These are phyloP conservation scores for Saturnispora serradocipensis DNA, from an alignment of 805 yeast species.

Conservation along the genomic window DNA sequence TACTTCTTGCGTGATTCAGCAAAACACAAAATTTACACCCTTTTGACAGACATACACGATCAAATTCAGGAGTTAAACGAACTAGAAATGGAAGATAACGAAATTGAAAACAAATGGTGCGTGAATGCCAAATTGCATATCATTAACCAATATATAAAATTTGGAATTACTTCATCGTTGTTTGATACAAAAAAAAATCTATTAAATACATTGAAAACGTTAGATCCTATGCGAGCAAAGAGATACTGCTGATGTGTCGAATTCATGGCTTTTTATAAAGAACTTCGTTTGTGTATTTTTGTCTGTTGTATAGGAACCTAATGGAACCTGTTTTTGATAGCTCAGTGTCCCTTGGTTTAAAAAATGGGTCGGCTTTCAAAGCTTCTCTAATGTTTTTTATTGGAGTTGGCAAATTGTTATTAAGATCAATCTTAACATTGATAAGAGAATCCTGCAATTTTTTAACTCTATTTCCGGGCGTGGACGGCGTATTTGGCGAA, in stretches of 20 bases:
- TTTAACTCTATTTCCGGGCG: constrained; percentile 10
- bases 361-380: constrained; percentile 20
- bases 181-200: constrained; percentile 14
- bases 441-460: constrained; percentile 22
- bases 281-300: constrained; percentile 22
- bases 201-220: constrained; percentile 36
- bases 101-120: constrained; percentile 66
- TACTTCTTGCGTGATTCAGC: constrained; percentile 29
- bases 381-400: not conserved
- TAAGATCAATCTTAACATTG: constrained; percentile 25
- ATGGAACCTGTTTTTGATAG: constrained; percentile 25
- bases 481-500: not conserved
- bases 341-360: constrained; percentile 24
- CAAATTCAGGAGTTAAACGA: constrained; percentile 54
- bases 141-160: constrained; percentile 29
- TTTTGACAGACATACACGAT: constrained; percentile 38
- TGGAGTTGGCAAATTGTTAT: constrained; percentile 5
- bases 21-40: constrained; percentile 23
- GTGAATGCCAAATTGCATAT: constrained; percentile 45
- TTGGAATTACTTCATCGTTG: not conserved
- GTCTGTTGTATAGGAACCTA: constrained; percentile 26
- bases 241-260: constrained; percentile 33
- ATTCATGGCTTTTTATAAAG: constrained; percentile 11
- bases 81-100: constrained; percentile 62
- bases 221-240: constrained; percentile 59